Evolutionary conservation across 2,329 filamentous ascomycete genomes (phyloP).

Genomic region (Colletotrichum sp.): DNA sequence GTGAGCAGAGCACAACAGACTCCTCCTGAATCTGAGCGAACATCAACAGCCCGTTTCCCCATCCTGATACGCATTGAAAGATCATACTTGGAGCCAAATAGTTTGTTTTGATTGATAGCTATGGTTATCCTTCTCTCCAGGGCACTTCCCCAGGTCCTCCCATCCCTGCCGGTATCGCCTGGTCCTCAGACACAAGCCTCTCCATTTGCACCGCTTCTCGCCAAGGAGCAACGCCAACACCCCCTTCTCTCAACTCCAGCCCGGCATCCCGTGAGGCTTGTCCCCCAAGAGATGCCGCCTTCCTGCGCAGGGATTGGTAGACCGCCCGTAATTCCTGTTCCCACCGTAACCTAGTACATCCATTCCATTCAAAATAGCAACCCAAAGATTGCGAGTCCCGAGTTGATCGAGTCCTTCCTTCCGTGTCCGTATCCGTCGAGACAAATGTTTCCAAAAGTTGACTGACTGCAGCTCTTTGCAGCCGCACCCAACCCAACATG

Average conservation of each 20-base stretch:
- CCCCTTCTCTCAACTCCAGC: neutral
- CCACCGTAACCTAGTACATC: neutral
- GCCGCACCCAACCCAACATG: neutral
- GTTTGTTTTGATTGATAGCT: neutral
- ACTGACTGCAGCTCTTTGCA: neutral
- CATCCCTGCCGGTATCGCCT: neutral
- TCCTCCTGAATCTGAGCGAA: neutral
- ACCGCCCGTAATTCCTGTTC: neutral
- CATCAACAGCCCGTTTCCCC: neutral
- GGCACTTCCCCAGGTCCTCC: neutral
- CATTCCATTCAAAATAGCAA: neutral
- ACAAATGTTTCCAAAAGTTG: neutral
- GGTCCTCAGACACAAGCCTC: neutral
- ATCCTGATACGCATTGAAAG: neutral
- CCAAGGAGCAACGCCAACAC: neutral
- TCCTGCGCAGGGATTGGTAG: slow-evolving; percentile 1
- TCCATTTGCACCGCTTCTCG: neutral
- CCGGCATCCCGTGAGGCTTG: neutral
- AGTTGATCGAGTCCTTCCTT: neutral
- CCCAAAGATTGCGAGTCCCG: neutral
- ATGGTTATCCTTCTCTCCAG: neutral
- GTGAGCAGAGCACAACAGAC: neutral
- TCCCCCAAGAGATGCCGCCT: neutral
- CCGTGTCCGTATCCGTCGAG: neutral
- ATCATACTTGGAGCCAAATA: neutral